A percentile compares a stretch with the other conserved stretches of the same genome.
Conservation (phyloP, 345 rosid genomes). For the Brassica incana region DNA sequence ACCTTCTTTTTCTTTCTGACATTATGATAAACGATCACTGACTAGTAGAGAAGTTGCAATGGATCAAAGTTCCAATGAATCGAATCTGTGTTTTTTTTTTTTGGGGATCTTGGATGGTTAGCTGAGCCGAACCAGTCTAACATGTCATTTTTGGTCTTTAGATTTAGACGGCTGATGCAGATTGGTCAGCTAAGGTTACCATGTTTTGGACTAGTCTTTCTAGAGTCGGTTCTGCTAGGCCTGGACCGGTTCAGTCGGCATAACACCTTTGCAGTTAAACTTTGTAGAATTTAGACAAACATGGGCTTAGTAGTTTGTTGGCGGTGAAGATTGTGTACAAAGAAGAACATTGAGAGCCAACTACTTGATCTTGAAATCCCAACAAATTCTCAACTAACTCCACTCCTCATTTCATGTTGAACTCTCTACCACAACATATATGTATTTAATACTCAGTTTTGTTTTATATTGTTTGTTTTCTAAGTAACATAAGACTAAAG, state of each 20-base stretch:
- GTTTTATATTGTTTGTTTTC: neutral
- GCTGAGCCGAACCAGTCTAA: neutral
- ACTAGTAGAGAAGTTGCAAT: neutral
- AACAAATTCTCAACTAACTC: slow-evolving; percentile 31
- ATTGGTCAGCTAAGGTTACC: neutral
- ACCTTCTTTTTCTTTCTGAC: neutral
- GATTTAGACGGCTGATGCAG: neutral
- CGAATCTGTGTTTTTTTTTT: too few species aligned
- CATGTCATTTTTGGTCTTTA: neutral
- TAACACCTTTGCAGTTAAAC: neutral
- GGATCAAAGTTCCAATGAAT: neutral
- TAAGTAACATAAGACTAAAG: slow-evolving; percentile 27
- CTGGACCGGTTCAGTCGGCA: neutral
- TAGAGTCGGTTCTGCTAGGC: neutral
- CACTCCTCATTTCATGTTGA: neutral
- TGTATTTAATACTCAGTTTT: neutral
- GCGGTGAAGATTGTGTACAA: slow-evolving; percentile 9
- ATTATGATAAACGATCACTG: neutral
- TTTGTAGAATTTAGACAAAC: neutral
- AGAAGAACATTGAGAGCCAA: slow-evolving; percentile 29
- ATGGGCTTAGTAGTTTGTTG: slow-evolving; percentile 14
- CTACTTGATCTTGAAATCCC: slow-evolving; percentile 39
- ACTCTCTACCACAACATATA: neutral
- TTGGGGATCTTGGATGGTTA: neutral
- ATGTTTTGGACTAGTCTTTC: neutral